These are phyloP conservation scores for Nicotiana knightiana DNA, from an alignment of 257 asterid species.

Conservation along the genomic window DNA sequence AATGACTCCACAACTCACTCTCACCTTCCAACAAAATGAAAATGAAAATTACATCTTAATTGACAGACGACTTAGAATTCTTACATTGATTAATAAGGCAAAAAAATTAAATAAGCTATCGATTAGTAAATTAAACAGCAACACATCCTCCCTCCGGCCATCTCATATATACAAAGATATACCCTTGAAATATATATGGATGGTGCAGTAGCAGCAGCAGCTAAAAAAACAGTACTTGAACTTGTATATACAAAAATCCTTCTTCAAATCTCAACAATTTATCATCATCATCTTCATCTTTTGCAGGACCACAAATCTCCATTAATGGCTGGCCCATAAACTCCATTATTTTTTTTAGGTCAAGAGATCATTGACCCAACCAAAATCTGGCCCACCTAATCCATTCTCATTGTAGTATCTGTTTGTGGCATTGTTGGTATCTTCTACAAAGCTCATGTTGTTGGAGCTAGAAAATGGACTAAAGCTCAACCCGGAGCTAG, in stretches of 20 bases:
- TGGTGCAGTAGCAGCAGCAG: conserved; percentile 11
- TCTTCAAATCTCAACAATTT: background rate
- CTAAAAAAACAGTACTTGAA: background rate
- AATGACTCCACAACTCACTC: background rate
- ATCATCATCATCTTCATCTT: conserved; percentile 1
- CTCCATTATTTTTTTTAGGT: conserved; percentile 26
- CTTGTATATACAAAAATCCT: conserved; percentile 26
- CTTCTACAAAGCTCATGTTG: conserved; percentile 40
- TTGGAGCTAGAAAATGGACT: background rate
- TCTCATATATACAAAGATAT: conserved; percentile 13
- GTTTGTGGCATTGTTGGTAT: background rate
- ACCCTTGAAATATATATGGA: conserved; percentile 9
- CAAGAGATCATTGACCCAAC: conserved; percentile 94
- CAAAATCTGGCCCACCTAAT: conserved; percentile 76
- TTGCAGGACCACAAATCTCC: background rate
- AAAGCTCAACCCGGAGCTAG: conserved; percentile 27
- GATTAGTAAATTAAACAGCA: conserved; percentile 10
- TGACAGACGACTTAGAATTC: background rate
- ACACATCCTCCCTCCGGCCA: conserved; percentile 10
- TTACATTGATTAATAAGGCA: conserved; percentile 5
- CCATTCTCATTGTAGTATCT: conserved; percentile 29
- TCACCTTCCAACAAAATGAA: background rate
- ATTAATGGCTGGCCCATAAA: background rate
- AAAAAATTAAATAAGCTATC: conserved; percentile 2
- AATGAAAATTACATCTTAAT: background rate